phyloP scores from a whole-genome alignment of 1,139 yeast species.

The Blastobotrys capitulatus region DNA sequence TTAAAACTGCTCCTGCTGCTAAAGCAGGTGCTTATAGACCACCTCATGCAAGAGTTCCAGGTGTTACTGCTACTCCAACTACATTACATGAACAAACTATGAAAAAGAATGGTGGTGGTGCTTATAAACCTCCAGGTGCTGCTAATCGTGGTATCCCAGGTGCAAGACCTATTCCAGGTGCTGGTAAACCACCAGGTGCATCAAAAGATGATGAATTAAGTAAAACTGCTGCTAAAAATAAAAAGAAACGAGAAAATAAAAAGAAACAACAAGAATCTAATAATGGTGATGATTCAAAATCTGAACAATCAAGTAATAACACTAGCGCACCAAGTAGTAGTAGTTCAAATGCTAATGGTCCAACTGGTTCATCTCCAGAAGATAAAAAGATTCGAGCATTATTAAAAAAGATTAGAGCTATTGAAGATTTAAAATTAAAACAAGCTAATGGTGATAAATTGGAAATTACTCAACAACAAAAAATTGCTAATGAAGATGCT shows the following conservation, averaged over 20 bases:
- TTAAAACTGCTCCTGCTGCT: slow-evolving; percentile 40
- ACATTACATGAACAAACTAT: slow-evolving; percentile 22
- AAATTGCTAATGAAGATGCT: slow-evolving; percentile 79
- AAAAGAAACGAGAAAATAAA: slow-evolving; percentile 70
- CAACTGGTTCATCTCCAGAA: slow-evolving; percentile 43
- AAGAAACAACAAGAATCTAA: slow-evolving; percentile 37
- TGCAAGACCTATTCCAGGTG: slow-evolving; percentile 38
- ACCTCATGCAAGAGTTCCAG: slow-evolving; percentile 70
- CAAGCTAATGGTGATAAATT: slow-evolving; percentile 78
- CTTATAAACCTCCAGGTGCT: slow-evolving; percentile 2
- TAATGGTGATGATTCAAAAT: slow-evolving; percentile 12
- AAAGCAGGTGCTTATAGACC: slow-evolving; percentile 85
- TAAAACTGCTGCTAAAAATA: slow-evolving; percentile 66
- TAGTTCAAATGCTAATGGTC: slow-evolving; percentile 16
- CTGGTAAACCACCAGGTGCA: slow-evolving; percentile 38
- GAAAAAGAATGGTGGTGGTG: background rate
- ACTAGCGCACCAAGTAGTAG: background rate
- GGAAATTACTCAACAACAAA: slow-evolving; percentile 89
- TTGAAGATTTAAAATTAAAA: slow-evolving; percentile 80
- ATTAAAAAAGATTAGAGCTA: slow-evolving; percentile 89
- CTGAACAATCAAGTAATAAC: slow-evolving; percentile 7
- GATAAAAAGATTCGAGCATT: slow-evolving; percentile 90
- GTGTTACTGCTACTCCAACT: slow-evolving; percentile 29
- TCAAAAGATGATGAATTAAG: slow-evolving; percentile 32
- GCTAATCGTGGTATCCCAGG: slow-evolving; percentile 21